A percentile compares a stretch with the other conserved stretches of the same genome.
Conservation (phyloP, 2,329 filamentous ascomycete species). For the Apiospora malaysiana region DNA sequence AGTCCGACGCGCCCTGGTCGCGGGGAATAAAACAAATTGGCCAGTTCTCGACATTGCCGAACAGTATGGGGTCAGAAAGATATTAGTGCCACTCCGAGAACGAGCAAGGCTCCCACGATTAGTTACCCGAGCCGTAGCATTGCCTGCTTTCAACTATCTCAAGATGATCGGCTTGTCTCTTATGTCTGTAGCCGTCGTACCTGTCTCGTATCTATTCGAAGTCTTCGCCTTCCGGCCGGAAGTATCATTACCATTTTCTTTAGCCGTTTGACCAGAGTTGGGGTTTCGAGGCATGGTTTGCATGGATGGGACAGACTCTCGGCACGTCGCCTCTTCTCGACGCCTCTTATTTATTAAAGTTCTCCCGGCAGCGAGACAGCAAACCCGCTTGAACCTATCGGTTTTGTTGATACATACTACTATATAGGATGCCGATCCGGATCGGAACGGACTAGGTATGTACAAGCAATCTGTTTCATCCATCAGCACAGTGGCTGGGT, state of each 20-base stretch:
- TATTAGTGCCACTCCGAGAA: background rate
- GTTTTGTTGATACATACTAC: background rate
- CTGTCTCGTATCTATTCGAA: slow-evolving; percentile 1
- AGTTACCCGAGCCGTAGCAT: background rate
- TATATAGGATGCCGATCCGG: background rate
- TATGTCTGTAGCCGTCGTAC: slow-evolving; percentile 8
- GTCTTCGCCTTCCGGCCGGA: slow-evolving; percentile 9
- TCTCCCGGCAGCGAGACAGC: background rate
- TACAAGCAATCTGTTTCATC: slow-evolving; percentile 20
- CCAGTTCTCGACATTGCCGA: background rate
- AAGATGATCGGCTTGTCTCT: background rate
- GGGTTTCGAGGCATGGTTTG: background rate
- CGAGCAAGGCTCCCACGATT: slow-evolving; percentile 12
- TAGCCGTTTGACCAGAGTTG: background rate
- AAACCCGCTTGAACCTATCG: slow-evolving; percentile 6
- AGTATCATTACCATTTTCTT: background rate
- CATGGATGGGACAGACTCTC: background rate
- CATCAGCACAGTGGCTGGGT: slow-evolving; percentile 3
- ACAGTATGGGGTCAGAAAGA: background rate
- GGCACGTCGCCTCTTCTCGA: background rate
- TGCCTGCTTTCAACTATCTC: background rate
- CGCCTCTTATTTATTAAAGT: slow-evolving; percentile 4
- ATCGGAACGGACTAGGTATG: slow-evolving; percentile 4
- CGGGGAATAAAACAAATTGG: background rate
- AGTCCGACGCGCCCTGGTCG: background rate